phyloP scores from a whole-genome alignment of 139 green algal genomes.

The Chlamydomonas sp. region DNA sequence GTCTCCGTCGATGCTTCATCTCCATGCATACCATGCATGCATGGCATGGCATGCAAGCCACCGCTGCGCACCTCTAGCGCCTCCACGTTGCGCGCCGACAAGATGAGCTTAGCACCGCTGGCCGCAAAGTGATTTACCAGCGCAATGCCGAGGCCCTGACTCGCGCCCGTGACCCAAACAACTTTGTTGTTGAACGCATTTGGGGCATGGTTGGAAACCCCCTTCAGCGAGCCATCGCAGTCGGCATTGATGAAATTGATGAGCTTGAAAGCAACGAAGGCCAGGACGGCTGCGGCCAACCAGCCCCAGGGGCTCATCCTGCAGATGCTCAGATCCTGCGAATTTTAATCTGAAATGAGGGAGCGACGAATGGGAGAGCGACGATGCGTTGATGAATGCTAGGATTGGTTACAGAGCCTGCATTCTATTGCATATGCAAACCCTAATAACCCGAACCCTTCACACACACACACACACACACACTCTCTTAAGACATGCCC shows the following conservation, averaged over 20 bases:
- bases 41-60: too few relatives aligned
- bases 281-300: neutral
- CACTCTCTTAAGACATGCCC: too few relatives aligned
- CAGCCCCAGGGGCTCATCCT: neutral
- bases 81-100: conserved; percentile 48
- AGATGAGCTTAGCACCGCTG: conserved; percentile 54
- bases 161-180: conserved; percentile 75
- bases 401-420: too few relatives aligned
- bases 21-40: too few relatives aligned
- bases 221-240: conserved; percentile 22
- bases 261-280: conserved; percentile 14
- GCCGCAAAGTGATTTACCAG: conserved; percentile 55
- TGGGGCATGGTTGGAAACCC: neutral
- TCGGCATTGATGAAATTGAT: conserved; percentile 21
- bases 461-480: too few relatives aligned
- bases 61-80: conserved; percentile 8
- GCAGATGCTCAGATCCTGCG: too few relatives aligned
- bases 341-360: too few relatives aligned
- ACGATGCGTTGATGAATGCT: too few relatives aligned
- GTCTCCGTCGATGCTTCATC: too few relatives aligned
- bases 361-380: too few relatives aligned
- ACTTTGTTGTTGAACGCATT: conserved; percentile 54
- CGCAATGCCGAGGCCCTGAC: conserved; percentile 59
- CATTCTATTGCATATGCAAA: too few relatives aligned
- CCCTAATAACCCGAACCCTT: too few relatives aligned